Conservation (phyloP, 139 green algal genomes). For the Tetraselmis chui region DNA sequence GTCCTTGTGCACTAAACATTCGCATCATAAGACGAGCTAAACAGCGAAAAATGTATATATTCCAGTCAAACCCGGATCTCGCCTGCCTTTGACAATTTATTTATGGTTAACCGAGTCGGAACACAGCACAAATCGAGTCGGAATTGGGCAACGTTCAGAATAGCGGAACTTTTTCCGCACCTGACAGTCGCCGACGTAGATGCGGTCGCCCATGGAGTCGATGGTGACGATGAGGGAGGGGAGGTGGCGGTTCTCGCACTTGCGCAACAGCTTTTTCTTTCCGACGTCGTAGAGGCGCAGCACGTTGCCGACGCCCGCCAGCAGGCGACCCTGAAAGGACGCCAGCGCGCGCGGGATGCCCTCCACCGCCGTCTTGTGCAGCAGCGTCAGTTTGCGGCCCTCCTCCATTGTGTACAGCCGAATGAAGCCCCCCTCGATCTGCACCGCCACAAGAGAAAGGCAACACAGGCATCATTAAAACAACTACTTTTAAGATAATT, state of each 20-base stretch:
- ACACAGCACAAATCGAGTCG: too few species aligned
- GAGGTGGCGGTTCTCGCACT: constrained; percentile 86
- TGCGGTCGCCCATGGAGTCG: constrained; percentile 56
- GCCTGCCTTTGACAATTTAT: too few species aligned
- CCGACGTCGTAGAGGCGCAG: constrained; percentile 92
- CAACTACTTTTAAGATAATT: too few species aligned
- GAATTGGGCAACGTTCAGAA: too few species aligned
- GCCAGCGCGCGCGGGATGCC: constrained; percentile 70
- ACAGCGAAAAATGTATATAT: too few species aligned
- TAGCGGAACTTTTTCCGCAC: too few species aligned
- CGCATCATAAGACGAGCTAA: too few species aligned
- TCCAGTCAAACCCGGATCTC: too few species aligned
- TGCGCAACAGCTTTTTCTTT: constrained; percentile 95
- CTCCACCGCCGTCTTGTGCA: constrained; percentile 86
- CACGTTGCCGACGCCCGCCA: constrained; percentile 77
- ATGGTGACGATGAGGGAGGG: constrained; percentile 72
- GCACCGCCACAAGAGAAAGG: too few species aligned
- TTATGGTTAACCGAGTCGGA: too few species aligned
- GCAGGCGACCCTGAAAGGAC: constrained; percentile 80
- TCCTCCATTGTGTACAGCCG: constrained; percentile 67
- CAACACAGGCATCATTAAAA: too few species aligned
- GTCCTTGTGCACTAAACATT: too few species aligned
- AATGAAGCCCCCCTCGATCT: constrained; percentile 72
- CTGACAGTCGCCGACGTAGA: constrained; percentile 81
- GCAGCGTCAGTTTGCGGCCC: constrained; percentile 63